phyloP scores from a whole-genome alignment of 345 rosid genomes.

The Eucalyptus sp. region DNA sequence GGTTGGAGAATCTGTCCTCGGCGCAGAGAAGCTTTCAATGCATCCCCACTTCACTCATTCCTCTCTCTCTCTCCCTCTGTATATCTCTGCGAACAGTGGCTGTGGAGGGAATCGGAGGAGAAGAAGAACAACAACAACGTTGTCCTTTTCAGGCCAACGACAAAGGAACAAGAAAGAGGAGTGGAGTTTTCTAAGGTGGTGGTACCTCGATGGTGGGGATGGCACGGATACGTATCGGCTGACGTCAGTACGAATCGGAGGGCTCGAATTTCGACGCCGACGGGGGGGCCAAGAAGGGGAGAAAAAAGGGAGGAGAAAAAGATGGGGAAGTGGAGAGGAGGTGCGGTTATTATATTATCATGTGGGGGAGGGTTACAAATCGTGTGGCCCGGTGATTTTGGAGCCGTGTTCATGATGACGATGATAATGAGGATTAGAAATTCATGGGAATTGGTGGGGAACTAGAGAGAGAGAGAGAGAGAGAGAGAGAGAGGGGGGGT shows the following conservation, averaged over 20 bases:
- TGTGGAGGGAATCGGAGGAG: not conserved
- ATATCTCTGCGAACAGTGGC: not conserved
- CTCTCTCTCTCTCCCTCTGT: not conserved
- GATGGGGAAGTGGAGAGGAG: not conserved
- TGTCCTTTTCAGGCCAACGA: not conserved
- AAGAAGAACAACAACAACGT: too few species aligned
- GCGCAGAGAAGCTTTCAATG: not conserved
- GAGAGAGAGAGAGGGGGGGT: not conserved
- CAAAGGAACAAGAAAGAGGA: not conserved
- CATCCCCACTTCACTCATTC: not conserved
- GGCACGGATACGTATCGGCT: not conserved
- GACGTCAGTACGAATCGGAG: not conserved
- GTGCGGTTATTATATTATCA: not conserved
- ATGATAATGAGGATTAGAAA: not conserved
- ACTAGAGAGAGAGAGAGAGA: too few species aligned
- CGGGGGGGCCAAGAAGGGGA: too few species aligned
- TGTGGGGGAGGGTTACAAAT: not conserved
- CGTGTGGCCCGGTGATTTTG: not conserved
- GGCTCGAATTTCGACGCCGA: not conserved
- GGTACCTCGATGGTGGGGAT: not conserved
- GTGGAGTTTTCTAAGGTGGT: not conserved
- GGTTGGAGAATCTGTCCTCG: not conserved
- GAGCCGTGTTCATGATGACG: not conserved
- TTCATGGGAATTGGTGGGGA: not conserved
- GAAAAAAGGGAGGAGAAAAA: too few species aligned